Conservation (phyloP, 805 yeast genomes). For the Suhomyces kilbournensis region DNA sequence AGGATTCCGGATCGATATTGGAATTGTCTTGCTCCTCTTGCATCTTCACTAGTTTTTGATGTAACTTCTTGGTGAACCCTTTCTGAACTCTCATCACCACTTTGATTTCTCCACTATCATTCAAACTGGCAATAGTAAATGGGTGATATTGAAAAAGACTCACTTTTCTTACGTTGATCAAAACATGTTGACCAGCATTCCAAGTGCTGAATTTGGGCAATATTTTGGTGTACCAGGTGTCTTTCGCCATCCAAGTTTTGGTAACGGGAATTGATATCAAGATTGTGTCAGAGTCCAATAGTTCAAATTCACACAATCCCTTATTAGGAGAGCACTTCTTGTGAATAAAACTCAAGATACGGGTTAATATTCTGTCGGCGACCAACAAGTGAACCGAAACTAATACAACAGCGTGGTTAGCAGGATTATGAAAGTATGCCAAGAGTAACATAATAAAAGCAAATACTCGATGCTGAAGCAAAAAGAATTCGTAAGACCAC, state of each 20-base stretch:
- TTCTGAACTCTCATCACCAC: slow-evolving; percentile 38
- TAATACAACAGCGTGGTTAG: slow-evolving; percentile 30
- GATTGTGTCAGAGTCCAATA: slow-evolving; percentile 41
- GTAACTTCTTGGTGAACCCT: slow-evolving; percentile 43
- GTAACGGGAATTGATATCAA: slow-evolving; percentile 37
- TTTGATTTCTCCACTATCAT: slow-evolving; percentile 37
- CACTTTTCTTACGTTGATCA: slow-evolving; percentile 39
- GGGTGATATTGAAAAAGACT: slow-evolving; percentile 44
- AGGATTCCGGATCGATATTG: not conserved
- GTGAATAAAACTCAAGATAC: slow-evolving; percentile 32
- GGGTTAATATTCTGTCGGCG: slow-evolving; percentile 34
- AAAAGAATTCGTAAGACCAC: slow-evolving; percentile 42
- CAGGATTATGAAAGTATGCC: slow-evolving; percentile 40
- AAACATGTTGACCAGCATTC: slow-evolving; percentile 49
- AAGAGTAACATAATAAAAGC: slow-evolving; percentile 42
- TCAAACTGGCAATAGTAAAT: slow-evolving; percentile 42
- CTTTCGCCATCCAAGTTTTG: slow-evolving; percentile 12
- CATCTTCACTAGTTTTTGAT: slow-evolving; percentile 23
- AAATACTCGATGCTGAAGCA: slow-evolving; percentile 42
- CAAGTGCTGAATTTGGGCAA: slow-evolving; percentile 41
- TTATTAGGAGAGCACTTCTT: slow-evolving; percentile 34
- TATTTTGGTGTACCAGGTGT: slow-evolving; percentile 25
- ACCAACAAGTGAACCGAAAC: slow-evolving; percentile 44
- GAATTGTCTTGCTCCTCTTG: not conserved
- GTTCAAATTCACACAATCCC: slow-evolving; percentile 35